Evolutionary conservation across 164 flowering plant genomes (phyloP), one percentile per base, ranked within the genome.

Genomic region (Stephania yunnanensis): DNA sequence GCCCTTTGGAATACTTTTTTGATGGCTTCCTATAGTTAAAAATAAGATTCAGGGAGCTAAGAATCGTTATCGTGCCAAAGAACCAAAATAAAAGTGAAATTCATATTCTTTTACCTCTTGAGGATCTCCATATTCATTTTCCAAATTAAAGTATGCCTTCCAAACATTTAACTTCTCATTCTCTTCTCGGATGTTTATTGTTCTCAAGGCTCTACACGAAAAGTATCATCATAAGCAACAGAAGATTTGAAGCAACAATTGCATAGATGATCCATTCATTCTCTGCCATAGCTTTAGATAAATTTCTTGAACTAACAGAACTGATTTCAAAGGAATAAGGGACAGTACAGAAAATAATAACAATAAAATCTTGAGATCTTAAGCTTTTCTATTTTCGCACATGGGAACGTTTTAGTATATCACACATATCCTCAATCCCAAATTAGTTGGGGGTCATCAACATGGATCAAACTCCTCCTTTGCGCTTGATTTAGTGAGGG

Each of bases 81-180:
- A 45, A 48, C 1, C 13, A 71, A 3, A 63, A 29, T 7, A 53
- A 45, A 7, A 58, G 31, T 4, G 61, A 46, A 45, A 77, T n/a
- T 29, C 30, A 61, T 65, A 45, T 19, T 73, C 81, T 36, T 36
- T 36, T 36, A 90, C 99, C 95, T 95, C 88, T 2, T 84, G 94
- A 73, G 98, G 97, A 82, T 79, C 87, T 75, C 98, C 99, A 82
- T 84, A 88, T 78, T 88, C 85, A 79, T 92, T 93, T 83, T 95
- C 99, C 79, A 94, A 80, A 80, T 90, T 93, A 55, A 93, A 87
- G 77, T 89, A 92, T 69, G 99, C 99, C 69, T 89, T 88, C 98
- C 98, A 95, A 68, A 93, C 81, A 71, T 93, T 90, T 77, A 91
- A 82, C 84, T 92, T 95, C 83, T 95, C 99, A 55, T 87, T 85